Percentiles rank a stretch among this genome's conserved stretches.
phyloP scores from a whole-genome alignment of 2,329 filamentous ascomycete species.

The Xylariaceae sp. region DNA sequence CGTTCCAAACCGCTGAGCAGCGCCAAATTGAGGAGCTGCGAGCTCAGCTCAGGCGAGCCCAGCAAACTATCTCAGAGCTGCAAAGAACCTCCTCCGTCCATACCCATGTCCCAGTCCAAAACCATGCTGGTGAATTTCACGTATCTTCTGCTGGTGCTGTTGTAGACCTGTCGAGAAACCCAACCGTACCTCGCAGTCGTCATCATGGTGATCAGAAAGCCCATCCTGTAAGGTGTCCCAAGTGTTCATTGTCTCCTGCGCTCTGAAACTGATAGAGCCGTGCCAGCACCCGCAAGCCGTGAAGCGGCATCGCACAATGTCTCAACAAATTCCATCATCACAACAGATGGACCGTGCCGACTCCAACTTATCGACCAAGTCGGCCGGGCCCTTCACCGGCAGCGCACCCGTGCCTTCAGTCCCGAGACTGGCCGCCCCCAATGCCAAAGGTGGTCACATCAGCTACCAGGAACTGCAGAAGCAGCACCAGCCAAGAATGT shows the following conservation, averaged over 20 bases:
- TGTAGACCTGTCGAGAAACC: conserved; percentile 28
- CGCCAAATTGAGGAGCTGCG: conserved; percentile 26
- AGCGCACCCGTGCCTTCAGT: conserved; percentile 35
- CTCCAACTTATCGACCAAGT: conserved; percentile 39
- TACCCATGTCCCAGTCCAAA: conserved; percentile 18
- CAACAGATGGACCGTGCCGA: conserved; percentile 43
- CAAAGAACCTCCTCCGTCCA: conserved; percentile 25
- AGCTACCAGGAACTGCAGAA: conserved; percentile 24
- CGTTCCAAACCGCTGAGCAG: conserved; percentile 22
- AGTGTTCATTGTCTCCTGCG: too few species aligned
- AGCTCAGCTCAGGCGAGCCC: conserved; percentile 24
- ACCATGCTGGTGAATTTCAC: conserved; percentile 28
- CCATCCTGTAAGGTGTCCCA: conserved; percentile 28
- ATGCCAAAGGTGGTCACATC: conserved; percentile 29
- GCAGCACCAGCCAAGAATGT: conserved; percentile 31
- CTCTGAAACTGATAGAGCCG: conserved; percentile 20
- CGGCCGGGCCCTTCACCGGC: conserved; percentile 37
- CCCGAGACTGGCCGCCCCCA: too few species aligned
- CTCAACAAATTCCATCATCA: conserved; percentile 30
- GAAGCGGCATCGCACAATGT: conserved; percentile 34
- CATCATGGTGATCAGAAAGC: conserved; percentile 19
- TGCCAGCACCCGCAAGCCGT: conserved; percentile 27
- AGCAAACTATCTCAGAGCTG: conserved; percentile 24
- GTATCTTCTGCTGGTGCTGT: conserved; percentile 21
- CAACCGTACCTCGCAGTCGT: conserved; percentile 22